Evolutionary conservation across 2,329 filamentous ascomycete species (phyloP), one percentile per base, ranked within the genome.

Genomic region (Metarhizium anisopliae): DNA sequence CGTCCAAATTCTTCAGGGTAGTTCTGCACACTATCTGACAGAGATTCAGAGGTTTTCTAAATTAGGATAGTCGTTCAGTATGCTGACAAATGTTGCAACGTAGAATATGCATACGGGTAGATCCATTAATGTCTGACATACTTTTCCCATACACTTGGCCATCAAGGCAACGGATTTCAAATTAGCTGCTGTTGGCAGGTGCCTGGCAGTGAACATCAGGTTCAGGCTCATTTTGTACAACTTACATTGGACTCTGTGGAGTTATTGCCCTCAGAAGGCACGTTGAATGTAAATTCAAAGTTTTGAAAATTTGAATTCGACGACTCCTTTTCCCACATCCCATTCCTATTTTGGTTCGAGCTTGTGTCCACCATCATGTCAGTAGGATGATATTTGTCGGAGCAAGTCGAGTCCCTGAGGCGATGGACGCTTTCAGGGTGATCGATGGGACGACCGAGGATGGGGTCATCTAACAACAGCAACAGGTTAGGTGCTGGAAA

Each of bases 1-100:
- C 75, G 69, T 11, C 75, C 75, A 58, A 74, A 75, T 58, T 73
- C 69, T 53, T 71, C 67, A 1, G 73, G 73, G 18, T 72, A 75
- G 55, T 70, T 65, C 56, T 66, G 65, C n/a, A 75, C 68, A 58
- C 72, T 74, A 38, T 75, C 72, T 10, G 72, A 68, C 47, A 75
- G 59, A 14, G 73, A 74, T 45, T 68, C 65, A 1, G 71, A 74
- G 47, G 58, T 59, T 61, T 61, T 36, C 57, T 68, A 16, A 20
- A 38, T 6, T 10, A 3, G 20, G 4, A 5, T 4, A 25, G 4
- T n/a, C 25, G 38, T 25, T 51, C 11, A 51, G 47, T 45, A 18
- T 29, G 16, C 4, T 40, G 42, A 6, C 35, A 32, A 3, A 36
- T 30, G 4, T 11, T 32, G 16, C n/a, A 20, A 16, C 25, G 20